phyloP scores from a whole-genome alignment of 225 moss, liverwort and hornwort species.

The Bryum argenteum region DNA sequence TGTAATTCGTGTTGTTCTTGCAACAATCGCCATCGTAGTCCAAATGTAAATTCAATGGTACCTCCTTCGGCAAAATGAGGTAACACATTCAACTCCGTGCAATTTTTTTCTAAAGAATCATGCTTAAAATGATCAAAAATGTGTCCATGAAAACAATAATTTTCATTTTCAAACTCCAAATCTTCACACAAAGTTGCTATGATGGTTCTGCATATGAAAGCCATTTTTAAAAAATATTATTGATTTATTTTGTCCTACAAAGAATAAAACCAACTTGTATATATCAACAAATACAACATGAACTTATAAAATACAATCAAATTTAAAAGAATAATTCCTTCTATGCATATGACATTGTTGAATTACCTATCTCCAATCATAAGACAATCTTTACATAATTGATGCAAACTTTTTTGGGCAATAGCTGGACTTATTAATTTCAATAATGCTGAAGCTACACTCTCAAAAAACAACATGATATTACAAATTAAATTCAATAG shows the following conservation, averaged over 20 bases:
- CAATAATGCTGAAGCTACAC: conserved; percentile 31
- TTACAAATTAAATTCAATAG: neutral
- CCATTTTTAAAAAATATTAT: neutral
- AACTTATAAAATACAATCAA: no score
- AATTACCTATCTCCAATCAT: conserved; percentile 45
- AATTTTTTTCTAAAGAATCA: neutral
- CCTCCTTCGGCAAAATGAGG: conserved; percentile 47
- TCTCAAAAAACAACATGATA: neutral
- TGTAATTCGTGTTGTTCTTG: conserved; percentile 56
- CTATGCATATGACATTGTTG: no score
- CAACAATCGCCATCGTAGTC: conserved; percentile 46
- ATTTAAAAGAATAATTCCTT: no score
- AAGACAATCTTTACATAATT: conserved; percentile 5
- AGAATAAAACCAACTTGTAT: no score
- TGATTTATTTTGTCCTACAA: no score
- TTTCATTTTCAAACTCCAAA: conserved; percentile 3
- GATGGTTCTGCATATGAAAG: conserved; percentile 24
- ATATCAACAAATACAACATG: no score
- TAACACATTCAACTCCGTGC: neutral
- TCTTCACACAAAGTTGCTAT: conserved; percentile 33
- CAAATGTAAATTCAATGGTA: conserved; percentile 50
- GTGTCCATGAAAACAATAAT: conserved; percentile 25
- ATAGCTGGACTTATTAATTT: conserved; percentile 15
- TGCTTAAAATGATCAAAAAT: conserved; percentile 15
- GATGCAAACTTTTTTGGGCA: conserved; percentile 35